Evolutionary conservation across 2,329 filamentous ascomycete genomes (phyloP).

Genomic region (Fusarium sp.): DNA sequence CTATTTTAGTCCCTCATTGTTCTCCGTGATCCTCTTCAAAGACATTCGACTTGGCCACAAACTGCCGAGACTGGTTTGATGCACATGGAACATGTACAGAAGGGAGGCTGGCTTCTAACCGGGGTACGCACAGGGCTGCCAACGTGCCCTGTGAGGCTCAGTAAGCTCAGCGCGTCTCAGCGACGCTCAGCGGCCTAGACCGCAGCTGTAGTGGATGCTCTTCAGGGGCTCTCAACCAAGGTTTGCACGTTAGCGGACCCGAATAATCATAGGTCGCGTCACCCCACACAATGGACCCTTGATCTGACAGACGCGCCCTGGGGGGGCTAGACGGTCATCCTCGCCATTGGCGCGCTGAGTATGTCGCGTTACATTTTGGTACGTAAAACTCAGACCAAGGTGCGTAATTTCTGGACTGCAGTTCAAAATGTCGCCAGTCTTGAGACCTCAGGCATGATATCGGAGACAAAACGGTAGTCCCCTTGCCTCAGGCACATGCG

Average conservation of each 20-base stretch:
- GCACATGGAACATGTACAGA: slow-evolving; percentile 25
- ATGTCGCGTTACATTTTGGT: slow-evolving; percentile 1
- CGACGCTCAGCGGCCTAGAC: slow-evolving; percentile 17
- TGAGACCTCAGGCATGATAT: slow-evolving; percentile 36
- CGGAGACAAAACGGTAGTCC: slow-evolving; percentile 7
- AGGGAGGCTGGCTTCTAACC: slow-evolving; percentile 23
- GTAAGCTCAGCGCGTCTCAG: slow-evolving; percentile 20
- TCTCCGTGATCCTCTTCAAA: not conserved
- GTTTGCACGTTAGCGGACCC: slow-evolving; percentile 5
- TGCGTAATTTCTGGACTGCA: slow-evolving; percentile 32
- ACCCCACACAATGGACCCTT: slow-evolving; percentile 34
- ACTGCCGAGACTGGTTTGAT: slow-evolving; percentile 30
- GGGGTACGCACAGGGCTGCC: slow-evolving; percentile 18
- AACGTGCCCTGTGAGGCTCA: slow-evolving; percentile 34
- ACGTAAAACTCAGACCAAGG: slow-evolving; percentile 38
- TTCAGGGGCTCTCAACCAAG: slow-evolving; percentile 26
- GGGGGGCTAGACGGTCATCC: slow-evolving; percentile 1
- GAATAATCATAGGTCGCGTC: slow-evolving; percentile 23
- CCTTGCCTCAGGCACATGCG: slow-evolving; percentile 46
- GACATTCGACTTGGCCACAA: slow-evolving; percentile 15
- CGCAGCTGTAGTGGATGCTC: slow-evolving; percentile 24
- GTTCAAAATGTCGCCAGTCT: not conserved
- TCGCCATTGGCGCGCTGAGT: not conserved
- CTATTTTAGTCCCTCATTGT: not conserved
- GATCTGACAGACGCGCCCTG: slow-evolving; percentile 20